Base-by-base conservation (phyloP, 805 yeast genomes). In the Teunomyces stri region DNA sequence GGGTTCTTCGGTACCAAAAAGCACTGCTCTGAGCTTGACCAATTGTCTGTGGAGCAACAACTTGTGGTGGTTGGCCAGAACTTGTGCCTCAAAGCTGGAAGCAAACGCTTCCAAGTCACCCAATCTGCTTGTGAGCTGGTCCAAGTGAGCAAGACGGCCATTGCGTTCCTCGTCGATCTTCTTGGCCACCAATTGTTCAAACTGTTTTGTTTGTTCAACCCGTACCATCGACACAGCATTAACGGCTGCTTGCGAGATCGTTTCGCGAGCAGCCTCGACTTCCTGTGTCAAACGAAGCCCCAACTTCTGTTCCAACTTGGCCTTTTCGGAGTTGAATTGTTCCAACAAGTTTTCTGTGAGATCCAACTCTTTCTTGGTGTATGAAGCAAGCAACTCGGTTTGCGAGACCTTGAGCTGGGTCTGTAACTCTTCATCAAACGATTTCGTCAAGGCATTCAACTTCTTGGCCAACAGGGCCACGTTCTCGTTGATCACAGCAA, bases 61-160 rank as follows among this genome's bases (percentile, higher is more conserved):
- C 58, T 66, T 70, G 33, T 64, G 61, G 53, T 69, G 69, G 53
- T 65, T 66, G 21, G 68, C 51, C 12, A 56, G 51, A 20, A 72
- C 54, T 54, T 70, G 76, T 21, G 51, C 45, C 51, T 72, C 74
- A 65, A 57, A 80, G 55, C 53, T 70, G 46, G 60, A 68, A 56
- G 63, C 84, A 49, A 86, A 70, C 28, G 75, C 67, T 61, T 80
- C 84, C 50, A 92, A 74, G 30, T 77, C 74, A 21, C 66, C 72
- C 44, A 87, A 71, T 56, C 82, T 76, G 9, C 69, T 51, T 55
- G 78, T 72, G 47, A 94, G 75, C 47, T 81, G 79, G 29, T 77
- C 76, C 58, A 94, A 75, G 57, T 85, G 76, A 41, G 85, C 76
- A 57, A 91, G 79, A 61, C 94, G 84, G 22, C 90, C 89, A 52